Evolutionary conservation across 495 filamentous ascomycete genomes (phyloP).

Genomic region (Acidiella bohemica): DNA sequence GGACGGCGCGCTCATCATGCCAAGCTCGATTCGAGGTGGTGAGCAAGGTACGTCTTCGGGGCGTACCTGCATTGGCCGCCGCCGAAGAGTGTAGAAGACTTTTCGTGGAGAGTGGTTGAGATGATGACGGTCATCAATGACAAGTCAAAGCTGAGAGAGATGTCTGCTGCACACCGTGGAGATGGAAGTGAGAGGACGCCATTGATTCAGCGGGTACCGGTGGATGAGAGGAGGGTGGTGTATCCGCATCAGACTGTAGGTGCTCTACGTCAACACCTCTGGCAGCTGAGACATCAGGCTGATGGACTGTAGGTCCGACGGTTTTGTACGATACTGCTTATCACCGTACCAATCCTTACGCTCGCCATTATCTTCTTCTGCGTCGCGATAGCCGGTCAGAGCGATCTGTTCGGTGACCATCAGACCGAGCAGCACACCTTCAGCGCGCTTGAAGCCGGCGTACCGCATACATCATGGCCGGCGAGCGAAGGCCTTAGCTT

Average conservation of each 20-base stretch:
- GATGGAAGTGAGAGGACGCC: constrained; percentile 41
- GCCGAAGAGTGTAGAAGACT: neutral
- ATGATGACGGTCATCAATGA: neutral
- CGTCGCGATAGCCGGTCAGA: constrained; percentile 25
- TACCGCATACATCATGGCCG: constrained; percentile 30
- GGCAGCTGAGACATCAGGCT: neutral
- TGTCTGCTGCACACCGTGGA: constrained; percentile 28
- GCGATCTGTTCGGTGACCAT: constrained; percentile 20
- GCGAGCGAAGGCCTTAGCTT: constrained; percentile 36
- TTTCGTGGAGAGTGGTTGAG: neutral
- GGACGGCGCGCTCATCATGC: neutral
- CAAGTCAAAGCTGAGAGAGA: constrained; percentile 20
- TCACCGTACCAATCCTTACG: constrained; percentile 41
- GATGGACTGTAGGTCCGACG: constrained; percentile 38
- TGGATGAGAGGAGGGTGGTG: constrained; percentile 36
- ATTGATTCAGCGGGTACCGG: constrained; percentile 44
- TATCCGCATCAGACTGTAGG: constrained; percentile 53
- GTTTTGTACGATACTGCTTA: constrained; percentile 54
- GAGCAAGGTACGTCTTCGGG: neutral
- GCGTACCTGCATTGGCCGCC: neutral
- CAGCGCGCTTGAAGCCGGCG: constrained; percentile 1
- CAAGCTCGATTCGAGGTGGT: neutral
- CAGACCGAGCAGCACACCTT: constrained; percentile 22
- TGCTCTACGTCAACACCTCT: neutral
- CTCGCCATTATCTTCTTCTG: constrained; percentile 49